Conservation (phyloP, 1,284 basidiomycete species). For the Ustilago shanxiensis region DNA sequence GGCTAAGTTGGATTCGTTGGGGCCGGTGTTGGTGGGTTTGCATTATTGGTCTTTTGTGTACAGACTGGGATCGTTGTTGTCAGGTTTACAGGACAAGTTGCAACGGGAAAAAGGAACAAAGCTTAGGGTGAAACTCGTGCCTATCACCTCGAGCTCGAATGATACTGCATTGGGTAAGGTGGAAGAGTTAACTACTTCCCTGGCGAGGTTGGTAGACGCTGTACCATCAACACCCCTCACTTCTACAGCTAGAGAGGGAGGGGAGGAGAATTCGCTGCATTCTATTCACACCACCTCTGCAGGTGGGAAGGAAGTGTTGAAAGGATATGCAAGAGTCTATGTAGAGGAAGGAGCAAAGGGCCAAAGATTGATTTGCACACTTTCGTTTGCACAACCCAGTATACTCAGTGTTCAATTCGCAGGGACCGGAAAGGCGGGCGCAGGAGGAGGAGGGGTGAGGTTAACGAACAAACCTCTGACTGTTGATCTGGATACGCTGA, state of each 20-base stretch:
- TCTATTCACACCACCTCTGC: background rate
- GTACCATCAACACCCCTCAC: background rate
- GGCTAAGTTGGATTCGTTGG: slow-evolving; percentile 19
- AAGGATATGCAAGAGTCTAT: slow-evolving; percentile 24
- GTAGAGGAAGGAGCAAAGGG: background rate
- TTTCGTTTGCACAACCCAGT: slow-evolving; percentile 28
- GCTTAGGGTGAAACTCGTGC: slow-evolving; percentile 15
- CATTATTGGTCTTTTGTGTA: slow-evolving; percentile 52
- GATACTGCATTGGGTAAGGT: background rate
- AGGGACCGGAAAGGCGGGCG: background rate
- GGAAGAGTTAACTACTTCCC: background rate
- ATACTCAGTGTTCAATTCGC: slow-evolving; percentile 32
- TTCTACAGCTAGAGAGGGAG: background rate
- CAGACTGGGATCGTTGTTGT: slow-evolving; percentile 13
- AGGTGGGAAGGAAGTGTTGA: background rate
- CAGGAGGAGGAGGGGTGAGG: background rate
- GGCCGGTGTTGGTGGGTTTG: slow-evolving; percentile 27
- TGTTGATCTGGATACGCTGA: slow-evolving; percentile 27
- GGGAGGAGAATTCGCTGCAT: background rate
- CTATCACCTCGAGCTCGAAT: background rate
- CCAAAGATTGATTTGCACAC: slow-evolving; percentile 14
- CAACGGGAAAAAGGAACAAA: background rate
- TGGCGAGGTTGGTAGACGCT: slow-evolving; percentile 13
- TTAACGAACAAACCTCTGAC: slow-evolving; percentile 26
- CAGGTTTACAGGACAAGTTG: background rate